These are phyloP conservation scores for Colletotrichum plurivorum DNA, from an alignment of 2,329 filamentous ascomycete species.

Conservation along the genomic window DNA sequence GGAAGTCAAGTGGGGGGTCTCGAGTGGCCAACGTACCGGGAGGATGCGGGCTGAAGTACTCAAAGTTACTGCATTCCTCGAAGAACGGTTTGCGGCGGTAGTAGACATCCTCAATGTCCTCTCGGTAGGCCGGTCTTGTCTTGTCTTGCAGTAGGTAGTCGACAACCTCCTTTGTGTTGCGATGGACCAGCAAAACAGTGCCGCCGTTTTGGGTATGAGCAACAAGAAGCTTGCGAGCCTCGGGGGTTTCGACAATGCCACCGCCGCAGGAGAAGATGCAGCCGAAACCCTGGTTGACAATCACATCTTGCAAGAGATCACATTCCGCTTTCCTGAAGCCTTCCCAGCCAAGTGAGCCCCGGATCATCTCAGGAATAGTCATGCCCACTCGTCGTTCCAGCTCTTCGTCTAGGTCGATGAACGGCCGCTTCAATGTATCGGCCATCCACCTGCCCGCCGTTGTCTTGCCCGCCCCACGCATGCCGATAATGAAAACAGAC, in stretches of 20 bases:
- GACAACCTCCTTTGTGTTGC: conserved; percentile 89
- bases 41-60: conserved; percentile 86
- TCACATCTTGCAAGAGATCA: conserved; percentile 78
- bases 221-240: conserved; percentile 81
- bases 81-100: conserved; percentile 91
- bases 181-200: conserved; percentile 87
- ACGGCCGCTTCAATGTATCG: conserved; percentile 79
- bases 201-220: conserved; percentile 83
- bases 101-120: conserved; percentile 94
- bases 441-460: conserved; percentile 92
- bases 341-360: conserved; percentile 81
- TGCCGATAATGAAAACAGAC: conserved; percentile 95
- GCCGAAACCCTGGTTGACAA: conserved; percentile 80
- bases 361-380: conserved; percentile 90
- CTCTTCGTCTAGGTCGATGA: conserved; percentile 90
- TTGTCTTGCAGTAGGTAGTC: conserved; percentile 91
- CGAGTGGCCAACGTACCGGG: conserved; percentile 41
- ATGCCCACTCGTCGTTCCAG: conserved; percentile 81
- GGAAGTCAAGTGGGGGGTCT: conserved; percentile 69
- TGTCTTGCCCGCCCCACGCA: conserved; percentile 97
- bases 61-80: conserved; percentile 91
- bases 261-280: conserved; percentile 95
- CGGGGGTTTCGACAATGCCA: conserved; percentile 88
- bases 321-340: conserved; percentile 87
- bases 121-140: conserved; percentile 90